phyloP scores from a whole-genome alignment of 495 filamentous ascomycete species.

The Daldinia concentrica region DNA sequence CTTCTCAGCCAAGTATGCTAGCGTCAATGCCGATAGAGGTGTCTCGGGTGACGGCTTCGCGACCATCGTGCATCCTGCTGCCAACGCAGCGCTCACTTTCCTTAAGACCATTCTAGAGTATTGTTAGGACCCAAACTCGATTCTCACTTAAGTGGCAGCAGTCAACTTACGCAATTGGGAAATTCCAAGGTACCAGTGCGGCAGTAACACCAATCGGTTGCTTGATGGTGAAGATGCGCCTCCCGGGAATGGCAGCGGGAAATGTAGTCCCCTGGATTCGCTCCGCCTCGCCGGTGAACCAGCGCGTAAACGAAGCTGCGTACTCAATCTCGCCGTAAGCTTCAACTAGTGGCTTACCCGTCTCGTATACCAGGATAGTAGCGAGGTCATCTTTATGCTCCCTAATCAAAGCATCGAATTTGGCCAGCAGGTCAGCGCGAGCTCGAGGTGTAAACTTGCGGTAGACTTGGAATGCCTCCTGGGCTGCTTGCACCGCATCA shows the following conservation, averaged over 20 bases:
- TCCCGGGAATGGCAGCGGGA: slow-evolving; percentile 62
- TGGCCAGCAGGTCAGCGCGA: slow-evolving; percentile 69
- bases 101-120: slow-evolving; percentile 68
- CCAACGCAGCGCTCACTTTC: slow-evolving; percentile 74
- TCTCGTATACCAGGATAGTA: slow-evolving; percentile 68
- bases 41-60: slow-evolving; percentile 75
- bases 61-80: slow-evolving; percentile 76
- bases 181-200: slow-evolving; percentile 70
- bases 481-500: slow-evolving; percentile 65
- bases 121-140: background rate
- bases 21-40: slow-evolving; percentile 64
- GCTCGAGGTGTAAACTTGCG: slow-evolving; percentile 66
- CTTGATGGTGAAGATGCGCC: slow-evolving; percentile 75
- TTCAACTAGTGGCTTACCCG: slow-evolving; percentile 70
- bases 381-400: slow-evolving; percentile 65
- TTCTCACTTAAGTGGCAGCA: background rate
- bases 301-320: slow-evolving; percentile 68
- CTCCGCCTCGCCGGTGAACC: slow-evolving; percentile 76
- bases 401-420: slow-evolving; percentile 65
- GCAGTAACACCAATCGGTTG: slow-evolving; percentile 67
- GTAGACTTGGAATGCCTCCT: slow-evolving; percentile 69
- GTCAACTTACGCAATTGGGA: slow-evolving; percentile 54
- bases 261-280: slow-evolving; percentile 70
- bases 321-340: slow-evolving; percentile 69
- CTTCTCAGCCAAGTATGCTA: slow-evolving; percentile 65